phyloP scores from a whole-genome alignment of 768 basidiomycete species.

The Suillus sp. region DNA sequence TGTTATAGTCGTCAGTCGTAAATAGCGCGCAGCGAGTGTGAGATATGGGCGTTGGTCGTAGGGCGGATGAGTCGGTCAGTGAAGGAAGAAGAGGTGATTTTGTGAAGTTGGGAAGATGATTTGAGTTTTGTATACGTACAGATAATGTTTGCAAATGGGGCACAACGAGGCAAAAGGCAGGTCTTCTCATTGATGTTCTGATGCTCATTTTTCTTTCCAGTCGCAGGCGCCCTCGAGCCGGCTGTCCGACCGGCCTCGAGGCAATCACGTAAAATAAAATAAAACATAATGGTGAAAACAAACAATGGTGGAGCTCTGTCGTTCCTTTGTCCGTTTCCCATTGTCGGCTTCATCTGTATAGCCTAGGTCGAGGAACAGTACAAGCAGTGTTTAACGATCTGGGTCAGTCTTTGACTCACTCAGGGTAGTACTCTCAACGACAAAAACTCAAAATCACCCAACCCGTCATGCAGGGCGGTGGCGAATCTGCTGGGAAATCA shows the following conservation, averaged over 20 bases:
- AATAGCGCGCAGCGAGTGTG: constrained; percentile 17
- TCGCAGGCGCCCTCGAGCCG: background rate
- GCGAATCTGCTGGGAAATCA: constrained; percentile 2
- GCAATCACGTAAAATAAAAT: constrained; percentile 21
- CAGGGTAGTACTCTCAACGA: constrained; percentile 7
- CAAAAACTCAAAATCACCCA: constrained; percentile 18
- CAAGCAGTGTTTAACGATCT: background rate
- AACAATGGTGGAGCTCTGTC: constrained; percentile 18
- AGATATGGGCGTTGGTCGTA: constrained; percentile 14
- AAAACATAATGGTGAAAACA: constrained; percentile 3
- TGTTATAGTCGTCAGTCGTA: constrained; percentile 37
- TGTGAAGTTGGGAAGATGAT: constrained; percentile 12
- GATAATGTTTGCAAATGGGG: constrained; percentile 26
- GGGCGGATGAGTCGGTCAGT: constrained; percentile 21
- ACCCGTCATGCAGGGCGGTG: constrained; percentile 10
- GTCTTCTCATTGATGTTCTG: constrained; percentile 12
- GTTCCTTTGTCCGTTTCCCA: background rate
- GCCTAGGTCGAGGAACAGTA: background rate
- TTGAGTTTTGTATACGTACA: constrained; percentile 27
- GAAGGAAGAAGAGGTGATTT: constrained; percentile 10
- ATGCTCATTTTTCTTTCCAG: constrained; percentile 7
- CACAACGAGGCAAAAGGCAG: constrained; percentile 16
- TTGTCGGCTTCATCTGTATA: constrained; percentile 5
- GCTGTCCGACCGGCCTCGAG: constrained; percentile 29
- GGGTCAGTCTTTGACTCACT: background rate